Conservation (phyloP, 1,284 basidiomycete genomes). For the Stygiomarasmius scandens region DNA sequence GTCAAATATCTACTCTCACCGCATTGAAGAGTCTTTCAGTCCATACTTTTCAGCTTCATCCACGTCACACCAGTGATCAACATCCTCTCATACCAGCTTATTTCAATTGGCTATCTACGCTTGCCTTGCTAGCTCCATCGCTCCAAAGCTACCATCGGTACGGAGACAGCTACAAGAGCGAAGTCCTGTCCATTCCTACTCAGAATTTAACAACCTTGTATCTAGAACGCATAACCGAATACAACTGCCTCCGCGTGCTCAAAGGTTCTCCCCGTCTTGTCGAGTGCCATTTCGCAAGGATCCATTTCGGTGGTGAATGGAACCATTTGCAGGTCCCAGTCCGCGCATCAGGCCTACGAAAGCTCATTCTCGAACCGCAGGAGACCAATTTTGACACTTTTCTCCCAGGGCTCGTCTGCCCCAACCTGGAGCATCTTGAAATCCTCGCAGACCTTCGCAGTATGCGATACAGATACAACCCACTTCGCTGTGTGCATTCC, state of each 20-base stretch:
- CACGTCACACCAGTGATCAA: not conserved
- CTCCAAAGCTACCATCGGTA: constrained; percentile 1
- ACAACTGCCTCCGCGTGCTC: constrained; percentile 1
- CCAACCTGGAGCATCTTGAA: constrained; percentile 7
- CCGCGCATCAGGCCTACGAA: not conserved
- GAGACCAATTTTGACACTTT: constrained; percentile 1
- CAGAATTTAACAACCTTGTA: constrained; percentile 3
- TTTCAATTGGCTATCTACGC: constrained; percentile 6
- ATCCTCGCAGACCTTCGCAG: not conserved
- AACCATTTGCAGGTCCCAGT: not conserved
- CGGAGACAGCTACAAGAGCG: not conserved
- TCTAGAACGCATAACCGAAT: constrained; percentile 3
- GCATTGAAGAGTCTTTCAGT: not conserved
- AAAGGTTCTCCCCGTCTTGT: constrained; percentile 2
- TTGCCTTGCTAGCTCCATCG: constrained; percentile 1
- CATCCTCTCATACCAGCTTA: not conserved
- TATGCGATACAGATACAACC: constrained; percentile 2
- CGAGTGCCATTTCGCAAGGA: constrained; percentile 3
- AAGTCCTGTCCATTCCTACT: constrained; percentile 5
- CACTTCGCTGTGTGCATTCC: not conserved
- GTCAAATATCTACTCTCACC: not conserved
- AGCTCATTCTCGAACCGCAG: constrained; percentile 2
- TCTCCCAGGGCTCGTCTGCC: not conserved
- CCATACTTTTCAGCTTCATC: constrained; percentile 8
- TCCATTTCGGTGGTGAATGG: not conserved